A percentile compares a stretch with the other conserved stretches of the same genome.
phyloP scores from a whole-genome alignment of 2,329 filamentous ascomycete genomes.

The Esteya vermicola region DNA sequence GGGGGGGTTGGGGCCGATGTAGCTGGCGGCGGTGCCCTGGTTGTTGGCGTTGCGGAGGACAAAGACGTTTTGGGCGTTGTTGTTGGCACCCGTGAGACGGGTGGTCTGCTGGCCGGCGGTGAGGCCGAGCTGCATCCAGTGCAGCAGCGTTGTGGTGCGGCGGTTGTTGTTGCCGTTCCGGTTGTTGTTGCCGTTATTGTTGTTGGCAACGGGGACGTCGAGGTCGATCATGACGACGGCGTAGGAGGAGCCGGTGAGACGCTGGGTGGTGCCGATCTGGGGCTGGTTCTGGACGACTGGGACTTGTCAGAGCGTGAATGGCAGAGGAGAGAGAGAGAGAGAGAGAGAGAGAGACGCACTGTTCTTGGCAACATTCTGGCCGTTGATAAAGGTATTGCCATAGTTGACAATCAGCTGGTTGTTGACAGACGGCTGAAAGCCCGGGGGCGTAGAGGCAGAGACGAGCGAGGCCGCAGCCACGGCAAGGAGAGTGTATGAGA shows the following conservation, averaged over 20 bases:
- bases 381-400: conserved; percentile 21
- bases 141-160: conserved; percentile 22
- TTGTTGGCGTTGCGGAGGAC: conserved; percentile 18
- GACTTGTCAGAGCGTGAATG: neutral
- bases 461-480: conserved; percentile 8
- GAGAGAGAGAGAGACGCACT: conserved; percentile 14
- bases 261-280: conserved; percentile 15
- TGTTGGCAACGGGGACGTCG: too few relatives aligned
- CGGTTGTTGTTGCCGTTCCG: too few relatives aligned
- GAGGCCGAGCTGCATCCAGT: conserved; percentile 29
- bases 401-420: conserved; percentile 25
- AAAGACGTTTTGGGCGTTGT: conserved; percentile 14
- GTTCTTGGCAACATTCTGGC: conserved; percentile 21
- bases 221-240: conserved; percentile 29
- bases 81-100: conserved; percentile 9
- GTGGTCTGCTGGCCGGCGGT: conserved; percentile 14
- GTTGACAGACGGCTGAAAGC: conserved; percentile 24
- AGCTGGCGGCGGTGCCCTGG: conserved; percentile 15
- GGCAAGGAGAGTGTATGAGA: conserved; percentile 13
- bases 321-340: neutral
- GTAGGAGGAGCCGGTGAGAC: conserved; percentile 25
- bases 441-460: conserved; percentile 24
- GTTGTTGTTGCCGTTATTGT: too few relatives aligned
- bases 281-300: conserved; percentile 5
- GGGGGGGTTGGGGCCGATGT: conserved; percentile 24